These are phyloP conservation scores for Naegleria lovaniensis DNA, from an alignment of 208 protist genomes.

Conservation along the genomic window DNA sequence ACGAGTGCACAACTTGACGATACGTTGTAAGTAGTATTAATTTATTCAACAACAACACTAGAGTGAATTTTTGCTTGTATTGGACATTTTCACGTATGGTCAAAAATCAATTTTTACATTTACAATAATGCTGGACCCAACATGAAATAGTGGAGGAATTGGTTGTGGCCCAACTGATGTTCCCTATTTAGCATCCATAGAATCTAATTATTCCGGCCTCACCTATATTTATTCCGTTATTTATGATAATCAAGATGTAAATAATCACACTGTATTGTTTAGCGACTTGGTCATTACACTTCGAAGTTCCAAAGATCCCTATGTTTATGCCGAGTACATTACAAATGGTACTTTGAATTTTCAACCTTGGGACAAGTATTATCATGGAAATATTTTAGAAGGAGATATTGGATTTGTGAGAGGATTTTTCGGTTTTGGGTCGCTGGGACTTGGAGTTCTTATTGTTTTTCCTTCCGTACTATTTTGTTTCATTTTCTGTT, in stretches of 20 bases:
- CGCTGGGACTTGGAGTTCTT: not conserved
- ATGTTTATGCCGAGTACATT: not conserved
- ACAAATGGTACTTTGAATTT: not conserved
- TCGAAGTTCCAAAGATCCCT: not conserved
- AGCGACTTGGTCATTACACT: not conserved
- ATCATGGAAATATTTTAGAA: not conserved
- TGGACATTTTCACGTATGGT: no score
- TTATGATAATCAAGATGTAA: not conserved
- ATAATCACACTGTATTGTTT: not conserved
- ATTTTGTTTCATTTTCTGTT: not conserved
- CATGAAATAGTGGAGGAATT: not conserved
- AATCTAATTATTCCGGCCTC: not conserved
- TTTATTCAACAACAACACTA: no score
- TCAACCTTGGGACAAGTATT: not conserved
- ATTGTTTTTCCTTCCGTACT: not conserved
- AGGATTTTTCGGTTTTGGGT: not conserved
- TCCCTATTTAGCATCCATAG: not conserved
- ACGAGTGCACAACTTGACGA: not conserved
- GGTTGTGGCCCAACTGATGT: not conserved
- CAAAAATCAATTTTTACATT: not conserved
- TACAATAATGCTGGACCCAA: not conserved
- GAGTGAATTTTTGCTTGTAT: no score
- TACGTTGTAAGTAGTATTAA: not conserved
- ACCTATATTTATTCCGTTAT: not conserved
- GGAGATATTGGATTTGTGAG: not conserved